These are phyloP conservation scores for Neophaeococcomyces mojaviensis DNA, from an alignment of 2,329 filamentous ascomycete species.

Conservation along the genomic window DNA sequence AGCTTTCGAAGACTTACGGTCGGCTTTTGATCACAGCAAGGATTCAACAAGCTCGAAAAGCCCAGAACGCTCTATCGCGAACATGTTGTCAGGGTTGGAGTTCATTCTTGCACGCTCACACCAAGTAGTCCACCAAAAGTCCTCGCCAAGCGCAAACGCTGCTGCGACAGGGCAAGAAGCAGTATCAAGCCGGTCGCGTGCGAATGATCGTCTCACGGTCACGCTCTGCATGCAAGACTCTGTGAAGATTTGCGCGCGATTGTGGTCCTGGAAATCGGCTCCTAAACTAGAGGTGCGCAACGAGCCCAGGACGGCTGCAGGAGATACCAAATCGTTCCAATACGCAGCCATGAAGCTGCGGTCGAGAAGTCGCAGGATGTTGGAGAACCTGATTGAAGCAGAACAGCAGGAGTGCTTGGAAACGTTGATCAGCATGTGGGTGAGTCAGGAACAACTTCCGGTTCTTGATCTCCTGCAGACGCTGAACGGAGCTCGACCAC, in stretches of 20 bases:
- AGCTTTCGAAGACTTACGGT: slow-evolving; percentile 3
- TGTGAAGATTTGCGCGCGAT: slow-evolving; percentile 80
- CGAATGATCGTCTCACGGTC: slow-evolving; percentile 88
- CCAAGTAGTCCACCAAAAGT: slow-evolving; percentile 58
- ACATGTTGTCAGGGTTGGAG: slow-evolving; percentile 84
- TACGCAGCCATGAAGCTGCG: slow-evolving; percentile 88
- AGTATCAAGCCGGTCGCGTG: slow-evolving; percentile 55
- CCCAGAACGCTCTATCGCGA: slow-evolving; percentile 50
- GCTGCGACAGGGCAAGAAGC: slow-evolving; percentile 53
- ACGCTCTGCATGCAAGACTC: slow-evolving; percentile 95
- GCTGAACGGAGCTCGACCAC: slow-evolving; percentile 81
- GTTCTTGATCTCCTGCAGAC: slow-evolving; percentile 85
- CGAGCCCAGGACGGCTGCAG: slow-evolving; percentile 47
- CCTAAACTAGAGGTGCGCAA: slow-evolving; percentile 30
- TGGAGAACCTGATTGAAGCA: slow-evolving; percentile 87
- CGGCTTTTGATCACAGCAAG: background rate
- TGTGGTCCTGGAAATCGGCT: slow-evolving; percentile 87
- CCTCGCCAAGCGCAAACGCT: slow-evolving; percentile 57
- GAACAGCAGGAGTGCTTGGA: slow-evolving; percentile 92
- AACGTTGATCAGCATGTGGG: slow-evolving; percentile 82
- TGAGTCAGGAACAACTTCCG: slow-evolving; percentile 38
- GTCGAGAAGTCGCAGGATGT: slow-evolving; percentile 74
- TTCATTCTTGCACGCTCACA: slow-evolving; percentile 83
- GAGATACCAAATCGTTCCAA: slow-evolving; percentile 71
- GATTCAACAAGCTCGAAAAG: slow-evolving; percentile 20